Conservation (phyloP, 2,329 filamentous ascomycete genomes). For the Cladosporium phlei region DNA sequence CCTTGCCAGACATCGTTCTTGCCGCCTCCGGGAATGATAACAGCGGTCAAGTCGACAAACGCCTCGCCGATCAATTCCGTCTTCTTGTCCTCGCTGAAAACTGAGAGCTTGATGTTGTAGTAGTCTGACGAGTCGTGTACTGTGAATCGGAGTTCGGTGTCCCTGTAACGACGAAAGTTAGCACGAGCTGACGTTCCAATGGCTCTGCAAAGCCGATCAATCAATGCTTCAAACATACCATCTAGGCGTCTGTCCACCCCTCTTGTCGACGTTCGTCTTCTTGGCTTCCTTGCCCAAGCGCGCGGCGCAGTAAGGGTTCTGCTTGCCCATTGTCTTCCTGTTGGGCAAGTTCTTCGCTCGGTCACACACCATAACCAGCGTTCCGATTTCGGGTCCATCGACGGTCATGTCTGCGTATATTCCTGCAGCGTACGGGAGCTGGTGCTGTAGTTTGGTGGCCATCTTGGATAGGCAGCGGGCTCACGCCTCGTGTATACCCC, state of each 20-base stretch:
- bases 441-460: conserved; percentile 28
- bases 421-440: conserved; percentile 69
- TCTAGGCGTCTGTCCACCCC: conserved; percentile 90
- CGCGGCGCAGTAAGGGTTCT: conserved; percentile 94
- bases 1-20: conserved; percentile 91
- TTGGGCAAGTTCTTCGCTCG: conserved; percentile 96
- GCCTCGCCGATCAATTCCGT: conserved; percentile 94
- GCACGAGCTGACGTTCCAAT: too few species aligned
- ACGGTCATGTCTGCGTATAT: conserved; percentile 93
- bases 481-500: conserved; percentile 8
- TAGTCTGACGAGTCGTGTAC: conserved; percentile 97
- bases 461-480: conserved; percentile 23
- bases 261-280: conserved; percentile 89
- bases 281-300: conserved; percentile 93
- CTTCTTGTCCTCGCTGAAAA: conserved; percentile 98
- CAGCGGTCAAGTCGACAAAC: conserved; percentile 76
- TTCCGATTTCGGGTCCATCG: conserved; percentile 90
- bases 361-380: conserved; percentile 85
- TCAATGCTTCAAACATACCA: conserved; percentile 59
- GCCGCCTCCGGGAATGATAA: conserved; percentile 82
- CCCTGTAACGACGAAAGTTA: conserved; percentile 55
- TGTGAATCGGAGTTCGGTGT: conserved; percentile 91
- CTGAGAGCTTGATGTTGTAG: conserved; percentile 87
- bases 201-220: neutral
- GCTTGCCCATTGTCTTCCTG: conserved; percentile 94